Percentiles rank a stretch among this genome's conserved stretches.
Conservation (phyloP, 192 early-diverging fungal genomes). For the Powellomyces hirtus region DNA sequence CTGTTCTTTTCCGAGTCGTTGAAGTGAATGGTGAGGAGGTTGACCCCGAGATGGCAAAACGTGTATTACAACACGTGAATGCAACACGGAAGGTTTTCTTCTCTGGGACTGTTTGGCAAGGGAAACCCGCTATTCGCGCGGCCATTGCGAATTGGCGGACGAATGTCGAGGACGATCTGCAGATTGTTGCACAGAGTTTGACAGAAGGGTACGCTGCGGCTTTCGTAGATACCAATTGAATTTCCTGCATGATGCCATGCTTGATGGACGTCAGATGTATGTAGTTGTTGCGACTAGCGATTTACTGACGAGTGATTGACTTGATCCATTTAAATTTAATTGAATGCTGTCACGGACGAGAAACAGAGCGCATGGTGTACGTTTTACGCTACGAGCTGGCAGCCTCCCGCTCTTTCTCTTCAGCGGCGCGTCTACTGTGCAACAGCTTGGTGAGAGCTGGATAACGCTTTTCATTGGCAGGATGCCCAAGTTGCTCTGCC, state of each 20-base stretch:
- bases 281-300: no score
- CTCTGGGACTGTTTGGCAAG: constrained; percentile 50
- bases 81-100: constrained; percentile 44
- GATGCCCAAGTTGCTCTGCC: constrained; percentile 13
- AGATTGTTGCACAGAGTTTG: neutral
- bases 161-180: neutral
- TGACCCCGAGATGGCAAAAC: constrained; percentile 4
- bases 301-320: no score
- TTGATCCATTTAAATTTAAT: no score
- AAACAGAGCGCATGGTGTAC: no score
- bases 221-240: no score
- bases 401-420: no score
- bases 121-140: constrained; percentile 41
- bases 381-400: no score
- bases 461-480: constrained; percentile 19
- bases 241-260: no score
- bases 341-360: no score
- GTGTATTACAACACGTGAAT: constrained; percentile 43
- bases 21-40: neutral
- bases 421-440: neutral
- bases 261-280: no score
- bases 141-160: constrained; percentile 53
- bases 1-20: constrained; percentile 31
- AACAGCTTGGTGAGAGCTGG: constrained; percentile 18
- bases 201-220: no score